Evolutionary conservation across 2,329 filamentous ascomycete species (phyloP).

Genomic region (Trichoderma sp.): DNA sequence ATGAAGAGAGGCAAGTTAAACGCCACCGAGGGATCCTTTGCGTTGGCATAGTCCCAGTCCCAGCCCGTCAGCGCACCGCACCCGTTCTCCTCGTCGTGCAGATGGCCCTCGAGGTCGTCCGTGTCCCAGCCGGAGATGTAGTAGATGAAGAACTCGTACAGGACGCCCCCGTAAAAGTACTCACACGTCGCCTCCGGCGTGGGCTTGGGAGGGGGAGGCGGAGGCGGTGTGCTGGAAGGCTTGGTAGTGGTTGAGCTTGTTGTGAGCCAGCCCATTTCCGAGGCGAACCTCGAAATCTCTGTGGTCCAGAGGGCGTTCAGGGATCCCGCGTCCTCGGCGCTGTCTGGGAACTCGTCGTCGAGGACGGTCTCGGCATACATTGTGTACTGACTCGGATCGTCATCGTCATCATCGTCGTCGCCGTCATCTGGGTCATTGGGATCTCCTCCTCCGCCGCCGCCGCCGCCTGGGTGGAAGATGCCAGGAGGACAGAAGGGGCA

Average conservation of each 20-base stretch:
- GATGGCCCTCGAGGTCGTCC: background rate
- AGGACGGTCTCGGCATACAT: no score
- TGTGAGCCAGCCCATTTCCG: no score
- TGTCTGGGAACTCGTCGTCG: no score
- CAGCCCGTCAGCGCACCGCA: background rate
- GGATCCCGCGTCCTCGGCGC: no score
- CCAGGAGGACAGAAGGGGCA: constrained; percentile 2
- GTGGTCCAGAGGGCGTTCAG: no score
- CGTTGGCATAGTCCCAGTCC: background rate
- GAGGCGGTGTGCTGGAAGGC: no score
- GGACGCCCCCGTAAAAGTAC: no score
- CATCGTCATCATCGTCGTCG: background rate
- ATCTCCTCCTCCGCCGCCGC: background rate
- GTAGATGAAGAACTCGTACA: background rate
- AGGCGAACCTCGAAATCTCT: no score
- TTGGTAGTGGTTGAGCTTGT: no score
- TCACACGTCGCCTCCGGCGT: no score
- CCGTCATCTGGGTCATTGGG: background rate
- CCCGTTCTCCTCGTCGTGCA: background rate
- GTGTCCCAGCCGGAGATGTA: background rate
- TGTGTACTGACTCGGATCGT: no score
- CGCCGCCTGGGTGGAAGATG: background rate
- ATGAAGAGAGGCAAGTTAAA: background rate
- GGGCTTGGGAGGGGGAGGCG: no score
- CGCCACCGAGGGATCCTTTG: background rate